phyloP scores from a whole-genome alignment of 306 rosid genomes.

The Castanea crenata region DNA sequence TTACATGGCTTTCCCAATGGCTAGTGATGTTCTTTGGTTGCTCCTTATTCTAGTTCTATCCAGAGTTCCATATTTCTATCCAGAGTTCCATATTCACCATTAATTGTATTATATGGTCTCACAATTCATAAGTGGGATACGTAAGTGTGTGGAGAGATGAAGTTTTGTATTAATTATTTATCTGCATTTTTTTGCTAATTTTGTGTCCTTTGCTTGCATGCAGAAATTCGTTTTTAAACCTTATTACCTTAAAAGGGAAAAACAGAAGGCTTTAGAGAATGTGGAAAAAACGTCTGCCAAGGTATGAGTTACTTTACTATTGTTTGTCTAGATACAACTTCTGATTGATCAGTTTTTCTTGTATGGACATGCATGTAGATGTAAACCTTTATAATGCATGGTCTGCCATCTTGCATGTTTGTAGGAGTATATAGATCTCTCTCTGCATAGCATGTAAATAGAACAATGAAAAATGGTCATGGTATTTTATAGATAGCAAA shows the following conservation, averaged over 20 bases:
- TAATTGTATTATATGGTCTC: background rate
- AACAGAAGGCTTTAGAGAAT: slow-evolving; percentile 74
- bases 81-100: background rate
- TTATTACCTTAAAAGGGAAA: slow-evolving; percentile 70
- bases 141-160: background rate
- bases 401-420: background rate
- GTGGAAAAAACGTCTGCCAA: slow-evolving; percentile 61
- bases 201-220: slow-evolving; percentile 26
- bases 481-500: background rate
- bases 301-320: slow-evolving; percentile 45
- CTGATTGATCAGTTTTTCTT: background rate
- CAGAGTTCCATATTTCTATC: background rate
- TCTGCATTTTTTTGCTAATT: background rate
- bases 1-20: background rate
- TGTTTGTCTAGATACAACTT: slow-evolving; percentile 6
- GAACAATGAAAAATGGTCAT: background rate
- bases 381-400: background rate
- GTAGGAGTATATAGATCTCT: background rate
- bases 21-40: background rate
- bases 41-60: background rate
- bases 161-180: background rate
- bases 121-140: background rate
- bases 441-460: background rate
- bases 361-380: background rate
- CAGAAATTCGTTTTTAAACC: slow-evolving; percentile 83